Evolutionary conservation across 768 basidiomycete genomes (phyloP), one percentile per base, ranked within the genome.

Genomic region (Termitomyces sp.): DNA sequence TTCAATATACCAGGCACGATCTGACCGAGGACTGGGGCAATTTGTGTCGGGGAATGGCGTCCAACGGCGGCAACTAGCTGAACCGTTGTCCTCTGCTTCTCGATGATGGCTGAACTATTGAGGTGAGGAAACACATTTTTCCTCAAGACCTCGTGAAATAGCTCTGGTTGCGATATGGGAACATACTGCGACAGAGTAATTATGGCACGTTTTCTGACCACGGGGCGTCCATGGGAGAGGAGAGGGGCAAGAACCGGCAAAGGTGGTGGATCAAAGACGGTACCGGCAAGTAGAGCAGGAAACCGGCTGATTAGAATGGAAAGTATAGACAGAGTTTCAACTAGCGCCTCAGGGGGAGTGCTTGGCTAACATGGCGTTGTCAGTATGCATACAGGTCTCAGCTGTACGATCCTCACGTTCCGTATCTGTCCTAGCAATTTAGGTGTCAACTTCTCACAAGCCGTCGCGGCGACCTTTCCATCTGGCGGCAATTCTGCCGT

Each of bases 181-280:
- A 94, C 79, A 67, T 94, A 89, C 61, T 93, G 90, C 0, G 92
- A 89, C 41, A 94, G 70, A 0, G 94, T 91, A 37, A 85, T 76
- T 57, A 98, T 94, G 2, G 93, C 90, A 51, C 94, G 88, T 75
- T 98, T 98, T 50, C 95, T 85, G 52, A 98, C 91, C 0, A 93
- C 92, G 10, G 89, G 82, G 4, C 94, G 86, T 8, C 79, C 66
- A 71, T 89, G 90, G n/a, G 76, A 79, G 45, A 92, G 80, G 30
- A 90, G 79, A 37, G 83, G 91, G 0, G 82, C 87, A 54, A 89
- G 80, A 19, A 87, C 84, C 5, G 73, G 67, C 5, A 94, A 72
- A 32, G 92, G 86, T 45, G 79, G 79, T 16, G 85, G 80, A 46
- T 73, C 67, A 52, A 86, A 70, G 39, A 73, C 70, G 25, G 81